Conservation (phyloP, 2,329 filamentous ascomycete genomes). For the Colletotrichum incanum region DNA sequence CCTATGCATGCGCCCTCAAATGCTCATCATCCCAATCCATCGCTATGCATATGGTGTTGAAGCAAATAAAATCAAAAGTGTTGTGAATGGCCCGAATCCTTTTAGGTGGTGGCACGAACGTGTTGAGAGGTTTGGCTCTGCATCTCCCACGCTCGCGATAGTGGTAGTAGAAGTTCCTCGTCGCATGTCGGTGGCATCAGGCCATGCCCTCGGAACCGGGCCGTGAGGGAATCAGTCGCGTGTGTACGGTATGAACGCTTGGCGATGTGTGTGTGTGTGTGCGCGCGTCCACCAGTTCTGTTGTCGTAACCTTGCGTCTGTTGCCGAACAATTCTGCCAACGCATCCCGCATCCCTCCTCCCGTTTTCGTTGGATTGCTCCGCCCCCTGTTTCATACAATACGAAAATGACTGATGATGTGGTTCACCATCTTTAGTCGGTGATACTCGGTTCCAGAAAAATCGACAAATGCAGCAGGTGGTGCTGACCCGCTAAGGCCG, state of each 20-base stretch:
- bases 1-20: constrained; percentile 36
- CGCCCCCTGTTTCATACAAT: constrained; percentile 26
- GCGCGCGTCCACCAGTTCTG: constrained; percentile 22
- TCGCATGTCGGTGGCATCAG: constrained; percentile 35
- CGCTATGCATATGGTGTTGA: constrained; percentile 43
- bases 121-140: constrained; percentile 21
- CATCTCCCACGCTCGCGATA: constrained; percentile 14
- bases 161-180: constrained; percentile 8
- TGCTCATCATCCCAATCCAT: constrained; percentile 34
- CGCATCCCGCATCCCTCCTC: constrained; percentile 31
- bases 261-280: constrained; percentile 21
- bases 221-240: constrained; percentile 13
- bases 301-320: constrained; percentile 11
- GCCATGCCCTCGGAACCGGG: constrained; percentile 35
- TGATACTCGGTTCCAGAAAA: constrained; percentile 30
- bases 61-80: constrained; percentile 18
- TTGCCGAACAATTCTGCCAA: constrained; percentile 18
- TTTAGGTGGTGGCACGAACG: constrained; percentile 12
- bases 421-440: background rate
- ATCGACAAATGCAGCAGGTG: constrained; percentile 37
- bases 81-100: constrained; percentile 13
- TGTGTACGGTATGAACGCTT: constrained; percentile 11
- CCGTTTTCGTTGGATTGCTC: constrained; percentile 34
- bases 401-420: constrained; percentile 10
- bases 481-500: constrained; percentile 18